Conservation (phyloP, 2,329 filamentous ascomycete genomes). For the Coniochaeta prunicola region DNA sequence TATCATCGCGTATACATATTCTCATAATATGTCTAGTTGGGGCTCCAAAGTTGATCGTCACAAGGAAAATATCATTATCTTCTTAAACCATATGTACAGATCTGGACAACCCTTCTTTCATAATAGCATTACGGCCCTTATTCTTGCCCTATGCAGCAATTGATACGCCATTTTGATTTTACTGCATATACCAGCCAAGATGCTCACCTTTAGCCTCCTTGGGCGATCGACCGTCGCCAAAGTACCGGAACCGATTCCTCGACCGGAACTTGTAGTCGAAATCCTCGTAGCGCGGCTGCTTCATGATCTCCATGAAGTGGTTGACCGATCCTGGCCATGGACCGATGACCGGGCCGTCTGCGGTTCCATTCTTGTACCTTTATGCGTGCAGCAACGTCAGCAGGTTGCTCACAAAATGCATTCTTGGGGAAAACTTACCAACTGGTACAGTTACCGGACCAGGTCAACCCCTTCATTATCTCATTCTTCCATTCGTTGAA, state of each 20-base stretch:
- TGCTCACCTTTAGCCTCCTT: neutral
- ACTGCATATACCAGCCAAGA: neutral
- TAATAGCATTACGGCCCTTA: no score
- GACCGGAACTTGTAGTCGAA: constrained; percentile 37
- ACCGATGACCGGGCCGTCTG: constrained; percentile 55
- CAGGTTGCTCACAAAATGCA: constrained; percentile 34
- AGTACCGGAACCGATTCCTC: constrained; percentile 5
- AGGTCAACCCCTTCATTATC: constrained; percentile 45
- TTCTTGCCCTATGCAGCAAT: no score
- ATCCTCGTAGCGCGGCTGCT: constrained; percentile 44
- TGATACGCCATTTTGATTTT: neutral
- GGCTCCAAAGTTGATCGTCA: no score
- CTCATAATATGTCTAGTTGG: no score
- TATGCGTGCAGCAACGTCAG: constrained; percentile 27
- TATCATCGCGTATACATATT: no score
- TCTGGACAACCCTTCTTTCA: no score
- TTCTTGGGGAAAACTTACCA: neutral
- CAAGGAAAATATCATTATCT: no score
- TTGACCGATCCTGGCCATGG: constrained; percentile 61
- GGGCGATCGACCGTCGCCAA: neutral
- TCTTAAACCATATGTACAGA: no score
- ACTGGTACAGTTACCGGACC: constrained; percentile 42
- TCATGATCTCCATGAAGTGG: constrained; percentile 38
- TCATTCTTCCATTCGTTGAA: constrained; percentile 43
- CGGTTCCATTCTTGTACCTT: constrained; percentile 60